Conservation (phyloP, 2,329 filamentous ascomycete genomes). For the Colletotrichum phormii region DNA sequence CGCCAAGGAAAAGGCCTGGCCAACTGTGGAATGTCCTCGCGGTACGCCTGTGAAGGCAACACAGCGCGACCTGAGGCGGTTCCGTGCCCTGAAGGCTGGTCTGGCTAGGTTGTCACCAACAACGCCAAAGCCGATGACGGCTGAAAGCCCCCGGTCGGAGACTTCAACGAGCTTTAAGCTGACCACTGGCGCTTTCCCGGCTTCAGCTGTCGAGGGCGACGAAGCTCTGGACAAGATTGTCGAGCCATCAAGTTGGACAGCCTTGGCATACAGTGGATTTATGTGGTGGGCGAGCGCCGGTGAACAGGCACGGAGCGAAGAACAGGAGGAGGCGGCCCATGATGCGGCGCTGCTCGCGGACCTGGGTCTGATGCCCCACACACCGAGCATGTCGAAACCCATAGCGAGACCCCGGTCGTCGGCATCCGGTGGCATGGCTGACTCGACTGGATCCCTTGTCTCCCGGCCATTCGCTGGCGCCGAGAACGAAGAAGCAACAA, state of each 20-base stretch:
- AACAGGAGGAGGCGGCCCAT: constrained; percentile 67
- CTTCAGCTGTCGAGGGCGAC: constrained; percentile 50
- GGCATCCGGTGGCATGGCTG: constrained; percentile 49
- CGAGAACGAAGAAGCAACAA: constrained; percentile 56
- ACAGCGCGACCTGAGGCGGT: constrained; percentile 89
- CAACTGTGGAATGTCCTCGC: constrained; percentile 75
- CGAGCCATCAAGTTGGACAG: constrained; percentile 76
- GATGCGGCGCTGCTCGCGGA: constrained; percentile 69
- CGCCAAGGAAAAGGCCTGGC: constrained; percentile 75
- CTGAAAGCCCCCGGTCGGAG: constrained; percentile 43
- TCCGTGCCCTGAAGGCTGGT: constrained; percentile 74
- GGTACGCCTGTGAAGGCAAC: constrained; percentile 82
- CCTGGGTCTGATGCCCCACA: constrained; percentile 43
- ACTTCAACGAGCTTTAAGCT: constrained; percentile 38
- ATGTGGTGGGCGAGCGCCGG: constrained; percentile 93
- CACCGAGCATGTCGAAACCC: constrained; percentile 45
- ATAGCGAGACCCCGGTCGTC: constrained; percentile 40
- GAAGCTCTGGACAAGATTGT: constrained; percentile 67
- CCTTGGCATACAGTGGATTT: constrained; percentile 83
- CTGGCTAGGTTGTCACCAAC: constrained; percentile 60
- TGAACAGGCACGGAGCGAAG: constrained; percentile 73
- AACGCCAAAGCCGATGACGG: constrained; percentile 26
- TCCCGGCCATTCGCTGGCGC: constrained; percentile 38
- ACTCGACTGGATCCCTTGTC: constrained; percentile 59
- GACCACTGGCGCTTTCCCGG: constrained; percentile 34